These are phyloP conservation scores for Tagetes patula DNA, from an alignment of 129 eudicot genomes.

Conservation along the genomic window DNA sequence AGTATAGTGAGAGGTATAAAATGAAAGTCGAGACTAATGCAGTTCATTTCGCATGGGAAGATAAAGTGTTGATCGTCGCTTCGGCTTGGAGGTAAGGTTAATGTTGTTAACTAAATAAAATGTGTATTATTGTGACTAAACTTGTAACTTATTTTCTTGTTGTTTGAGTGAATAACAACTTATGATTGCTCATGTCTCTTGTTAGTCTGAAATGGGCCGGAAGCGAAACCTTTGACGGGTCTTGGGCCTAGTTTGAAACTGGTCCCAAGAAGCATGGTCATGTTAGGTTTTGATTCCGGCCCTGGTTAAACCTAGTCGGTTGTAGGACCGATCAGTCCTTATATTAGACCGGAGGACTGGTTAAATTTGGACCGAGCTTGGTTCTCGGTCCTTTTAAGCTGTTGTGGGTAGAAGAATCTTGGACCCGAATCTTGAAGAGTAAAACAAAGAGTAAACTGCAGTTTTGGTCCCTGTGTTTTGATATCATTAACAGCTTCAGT, in stretches of 20 bases:
- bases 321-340: neutral
- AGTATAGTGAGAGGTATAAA: slow-evolving; percentile 68
- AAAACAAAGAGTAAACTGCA: too few species aligned
- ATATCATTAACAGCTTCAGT: too few species aligned
- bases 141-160: slow-evolving; percentile 16
- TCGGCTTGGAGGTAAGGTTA: slow-evolving; percentile 75
- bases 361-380: neutral
- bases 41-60: slow-evolving; percentile 93
- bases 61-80: slow-evolving; percentile 69
- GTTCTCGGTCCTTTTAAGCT: neutral
- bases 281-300: neutral
- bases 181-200: neutral
- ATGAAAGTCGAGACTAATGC: slow-evolving; percentile 64
- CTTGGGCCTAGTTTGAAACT: neutral
- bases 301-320: neutral
- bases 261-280: neutral
- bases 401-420: neutral
- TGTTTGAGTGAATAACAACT: slow-evolving; percentile 6
- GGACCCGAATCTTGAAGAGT: too few species aligned
- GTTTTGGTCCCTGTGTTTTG: too few species aligned
- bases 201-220: neutral
- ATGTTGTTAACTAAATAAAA: slow-evolving; percentile 1
- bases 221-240: neutral
- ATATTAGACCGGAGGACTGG: neutral
- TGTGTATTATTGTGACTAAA: slow-evolving; percentile 5